A percentile compares a stretch with the other conserved stretches of the same genome.
phyloP scores from a whole-genome alignment of 2,329 filamentous ascomycete species.

The Calonectria pteridis region DNA sequence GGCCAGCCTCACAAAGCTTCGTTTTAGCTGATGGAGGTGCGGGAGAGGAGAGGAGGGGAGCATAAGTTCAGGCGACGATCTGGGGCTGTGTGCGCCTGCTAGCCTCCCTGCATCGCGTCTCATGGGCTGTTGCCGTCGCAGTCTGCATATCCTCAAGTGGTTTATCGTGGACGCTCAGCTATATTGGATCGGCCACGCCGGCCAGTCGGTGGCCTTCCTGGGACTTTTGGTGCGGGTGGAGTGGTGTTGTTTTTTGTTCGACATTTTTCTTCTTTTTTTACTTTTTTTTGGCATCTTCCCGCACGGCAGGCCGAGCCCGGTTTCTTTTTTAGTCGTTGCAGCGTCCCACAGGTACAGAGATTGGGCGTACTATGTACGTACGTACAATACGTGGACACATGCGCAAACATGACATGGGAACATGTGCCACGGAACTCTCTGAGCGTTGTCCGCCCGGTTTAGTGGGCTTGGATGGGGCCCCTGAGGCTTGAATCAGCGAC shows the following conservation, averaged over 20 bases:
- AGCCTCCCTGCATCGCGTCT: not conserved
- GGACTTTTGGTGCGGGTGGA: not conserved
- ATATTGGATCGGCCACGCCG: constrained; percentile 15
- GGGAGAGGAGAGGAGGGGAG: not conserved
- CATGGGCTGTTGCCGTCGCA: not conserved
- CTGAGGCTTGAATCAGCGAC: constrained; percentile 10
- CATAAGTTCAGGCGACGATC: constrained; percentile 19
- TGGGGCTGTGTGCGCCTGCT: constrained; percentile 3
- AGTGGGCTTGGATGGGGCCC: constrained; percentile 13
- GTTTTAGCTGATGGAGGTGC: constrained; percentile 8
- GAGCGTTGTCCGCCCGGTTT: not conserved
- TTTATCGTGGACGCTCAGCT: constrained; percentile 10
- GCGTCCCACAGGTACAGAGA: not conserved
- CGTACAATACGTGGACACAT: constrained; percentile 7
- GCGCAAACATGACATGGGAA: constrained; percentile 14
- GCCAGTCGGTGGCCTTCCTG: not conserved
- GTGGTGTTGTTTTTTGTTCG: not conserved
- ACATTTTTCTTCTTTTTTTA: not conserved
- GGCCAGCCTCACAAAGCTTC: constrained; percentile 10
- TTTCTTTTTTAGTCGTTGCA: constrained; percentile 10
- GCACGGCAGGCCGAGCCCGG: not conserved
- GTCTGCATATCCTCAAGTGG: not conserved
- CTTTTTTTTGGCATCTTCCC: not conserved
- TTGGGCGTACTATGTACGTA: constrained; percentile 1
- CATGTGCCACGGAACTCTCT: constrained; percentile 7